Base-by-base conservation (phyloP, 2,329 filamentous ascomycete species). In the Claviceps africana region DNA sequence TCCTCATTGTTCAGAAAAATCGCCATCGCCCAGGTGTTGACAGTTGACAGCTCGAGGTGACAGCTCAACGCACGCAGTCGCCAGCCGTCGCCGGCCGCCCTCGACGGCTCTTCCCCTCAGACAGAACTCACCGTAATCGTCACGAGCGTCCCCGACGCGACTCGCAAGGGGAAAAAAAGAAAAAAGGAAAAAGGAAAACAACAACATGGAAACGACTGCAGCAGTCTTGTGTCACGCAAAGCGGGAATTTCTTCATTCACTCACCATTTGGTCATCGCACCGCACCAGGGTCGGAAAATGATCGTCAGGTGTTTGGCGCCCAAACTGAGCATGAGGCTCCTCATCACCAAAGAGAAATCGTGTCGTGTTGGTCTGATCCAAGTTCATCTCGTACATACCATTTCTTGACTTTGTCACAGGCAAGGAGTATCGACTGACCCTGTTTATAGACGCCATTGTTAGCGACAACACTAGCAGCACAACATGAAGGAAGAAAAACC, bases 381-480 rank as follows among this genome's bases (percentile, higher is more conserved):
- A 72, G 40, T 79, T 78, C 60, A 82, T 76, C 58, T 83, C 82
- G 62, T 85, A 82, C 60, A 82, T 70, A 56, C 83, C 79, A 58
- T 76, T 81, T 58, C 84, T 79, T 58, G 82, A 80, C 55, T 78
- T 78, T 47, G 85, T 88, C 50, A 91, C 86, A 33, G 91, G 91
- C 86, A 96, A 90, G 4, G 91, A 96, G 68, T 95, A 95, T 57
- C 91, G 85, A 66, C 95, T 94, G 55, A 84, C 76, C 59, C 88
- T 94, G 60, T 60, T 55, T 61, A 54, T 30, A 46, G 56, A 39
- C 42, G 51, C 13, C 46, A 35, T 58, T 28, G 54, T 65, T 43
- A 54, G 49, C 21, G 37, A 44, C 4, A 25, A 17, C 21, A 28
- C 17, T 22, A 8, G 10, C 33, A 19, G 4, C 17, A 28, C 21